Base-by-base conservation (phyloP, 1,284 basidiomycete genomes). In the Malassezia psittaci region DNA sequence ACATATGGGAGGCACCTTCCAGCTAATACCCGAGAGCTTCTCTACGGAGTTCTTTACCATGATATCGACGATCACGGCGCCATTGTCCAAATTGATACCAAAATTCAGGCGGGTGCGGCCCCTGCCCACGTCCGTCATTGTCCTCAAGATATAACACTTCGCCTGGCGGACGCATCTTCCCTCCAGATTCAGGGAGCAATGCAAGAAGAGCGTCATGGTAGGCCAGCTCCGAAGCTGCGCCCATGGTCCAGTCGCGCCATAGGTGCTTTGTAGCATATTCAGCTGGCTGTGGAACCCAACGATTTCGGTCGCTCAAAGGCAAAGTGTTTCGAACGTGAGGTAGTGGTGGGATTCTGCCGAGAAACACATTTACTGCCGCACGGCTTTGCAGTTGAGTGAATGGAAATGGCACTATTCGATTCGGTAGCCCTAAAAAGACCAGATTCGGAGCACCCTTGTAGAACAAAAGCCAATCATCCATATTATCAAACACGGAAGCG, bases 401-500 rank as follows among this genome's bases (percentile, higher is more conserved):
- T 0, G 67, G 70, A 55, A 69, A 69, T n/a, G 72, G 72, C 3
- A 74, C 65, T 39, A 72, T 67, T 8, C 60, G 57, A 3, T 61
- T 61, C 3, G 70, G 72, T 9, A 62, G 56, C 2, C 72, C 72
- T 0, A 73, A 49, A 1, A 72, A 59, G 48, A 54, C 63, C 12
- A 74, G 15, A 0, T 55, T 61, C 0, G 61, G 36, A 29, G 72
- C 72, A 10, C 44, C 33, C 0, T 35, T n/a, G 50, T 69, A 68
- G 53, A 71, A 69, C 9, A 74, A 56, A 11, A 52, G 51, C 67
- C 67, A 74, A 51, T 72, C 72, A 51, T 74, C 72, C 1, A 74
- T 51, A 38, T 72, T 61, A 15, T 56, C 52, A 12, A 71, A 53
- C 29, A 34, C 49, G 15, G 45, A 43, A 1, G 51, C 50, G 10